Evolutionary conservation across 805 yeast species (phyloP).

Genomic region (Starmerella asiatica): DNA sequence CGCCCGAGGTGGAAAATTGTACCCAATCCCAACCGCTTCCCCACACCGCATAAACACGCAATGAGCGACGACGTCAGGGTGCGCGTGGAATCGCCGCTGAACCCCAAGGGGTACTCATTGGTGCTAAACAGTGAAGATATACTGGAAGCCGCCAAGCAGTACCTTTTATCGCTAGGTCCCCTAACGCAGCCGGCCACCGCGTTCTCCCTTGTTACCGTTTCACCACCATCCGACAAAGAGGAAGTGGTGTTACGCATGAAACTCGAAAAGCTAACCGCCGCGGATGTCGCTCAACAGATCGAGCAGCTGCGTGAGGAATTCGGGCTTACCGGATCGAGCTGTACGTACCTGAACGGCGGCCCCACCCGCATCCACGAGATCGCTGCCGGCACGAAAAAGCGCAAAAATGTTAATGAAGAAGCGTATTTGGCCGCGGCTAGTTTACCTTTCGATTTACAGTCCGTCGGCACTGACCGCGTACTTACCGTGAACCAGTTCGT

Average conservation of each 20-base stretch:
- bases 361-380: constrained; percentile 23
- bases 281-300: constrained; percentile 49
- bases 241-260: constrained; percentile 34
- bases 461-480: not conserved
- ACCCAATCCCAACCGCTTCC: not conserved
- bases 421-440: constrained; percentile 6
- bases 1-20: not conserved
- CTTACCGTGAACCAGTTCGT: too few relatives aligned
- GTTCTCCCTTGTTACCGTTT: constrained; percentile 36
- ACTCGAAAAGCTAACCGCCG: constrained; percentile 47
- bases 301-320: constrained; percentile 49
- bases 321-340: constrained; percentile 31
- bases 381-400: constrained; percentile 12
- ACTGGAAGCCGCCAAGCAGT: constrained; percentile 43
- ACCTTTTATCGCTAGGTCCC: constrained; percentile 43
- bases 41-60: not conserved
- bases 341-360: constrained; percentile 41
- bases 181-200: constrained; percentile 47
- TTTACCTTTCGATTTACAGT: not conserved
- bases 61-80: constrained; percentile 13
- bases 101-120: constrained; percentile 19
- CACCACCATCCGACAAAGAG: constrained; percentile 25
- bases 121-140: constrained; percentile 32
- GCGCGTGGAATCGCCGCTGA: constrained; percentile 17
- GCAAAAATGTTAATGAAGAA: constrained; percentile 11